A percentile compares a stretch with the other conserved stretches of the same genome.
phyloP scores from a whole-genome alignment of 1,284 basidiomycete species.

The Leccinum fallax region DNA sequence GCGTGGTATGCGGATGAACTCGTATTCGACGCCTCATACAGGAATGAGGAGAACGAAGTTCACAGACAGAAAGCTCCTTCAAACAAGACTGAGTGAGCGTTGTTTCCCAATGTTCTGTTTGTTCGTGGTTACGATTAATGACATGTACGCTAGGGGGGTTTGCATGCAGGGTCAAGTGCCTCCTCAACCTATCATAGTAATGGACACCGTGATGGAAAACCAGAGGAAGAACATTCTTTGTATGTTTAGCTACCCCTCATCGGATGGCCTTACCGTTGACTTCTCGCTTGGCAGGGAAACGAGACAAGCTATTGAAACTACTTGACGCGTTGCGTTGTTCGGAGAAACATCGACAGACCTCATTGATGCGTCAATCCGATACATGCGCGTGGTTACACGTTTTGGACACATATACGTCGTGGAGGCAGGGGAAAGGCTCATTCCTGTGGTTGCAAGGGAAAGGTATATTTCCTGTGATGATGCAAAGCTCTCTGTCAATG shows the following conservation, averaged over 20 bases:
- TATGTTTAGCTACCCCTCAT: not conserved
- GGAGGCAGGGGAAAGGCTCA: not conserved
- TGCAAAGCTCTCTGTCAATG: not conserved
- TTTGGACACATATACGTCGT: not conserved
- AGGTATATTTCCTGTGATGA: not conserved
- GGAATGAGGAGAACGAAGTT: not conserved
- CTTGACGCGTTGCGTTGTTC: not conserved
- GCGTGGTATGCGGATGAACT: not conserved
- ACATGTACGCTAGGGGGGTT: not conserved
- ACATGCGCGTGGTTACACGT: not conserved
- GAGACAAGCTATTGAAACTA: not conserved
- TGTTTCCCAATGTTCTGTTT: too few relatives aligned
- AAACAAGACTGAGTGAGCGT: not conserved
- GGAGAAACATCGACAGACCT: not conserved
- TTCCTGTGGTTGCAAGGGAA: conserved; percentile 3
- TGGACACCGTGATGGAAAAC: too few relatives aligned
- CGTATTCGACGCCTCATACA: not conserved
- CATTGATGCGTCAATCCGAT: not conserved
- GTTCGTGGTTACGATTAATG: not conserved
- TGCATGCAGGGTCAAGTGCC: not conserved
- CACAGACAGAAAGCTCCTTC: not conserved
- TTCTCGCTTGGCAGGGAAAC: not conserved
- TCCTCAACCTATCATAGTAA: not conserved
- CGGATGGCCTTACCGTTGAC: not conserved
- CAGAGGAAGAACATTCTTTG: not conserved